Base-by-base conservation (phyloP, 495 filamentous ascomycete genomes). In the Neurospora sp. region DNA sequence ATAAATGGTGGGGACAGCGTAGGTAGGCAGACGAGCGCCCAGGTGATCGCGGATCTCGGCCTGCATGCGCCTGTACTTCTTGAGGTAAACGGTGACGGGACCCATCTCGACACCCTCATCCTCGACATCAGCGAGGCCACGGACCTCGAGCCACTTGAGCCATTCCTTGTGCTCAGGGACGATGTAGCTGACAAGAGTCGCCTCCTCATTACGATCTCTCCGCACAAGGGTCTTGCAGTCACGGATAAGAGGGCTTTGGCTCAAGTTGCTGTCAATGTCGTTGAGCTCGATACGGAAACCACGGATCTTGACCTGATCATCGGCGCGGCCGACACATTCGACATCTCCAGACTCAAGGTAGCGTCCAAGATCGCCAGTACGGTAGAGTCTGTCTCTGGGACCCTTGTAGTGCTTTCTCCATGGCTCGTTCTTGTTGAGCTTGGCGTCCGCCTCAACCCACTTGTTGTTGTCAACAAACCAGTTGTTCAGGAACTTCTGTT, bases 201-300 rank as follows among this genome's bases (percentile, higher is more conserved):
- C 93, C 80, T 99, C 95, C 79, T 98, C 94, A 80, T 94, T 89
- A 75, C 92, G 93, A 80, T 98, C 93, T 82, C 96, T 88, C 73
- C 92, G 85, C 0, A 98, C 90, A 3, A 99, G 82, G 1, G 96
- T 98, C 70, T 94, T 90, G 82, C 93, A 94, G 75, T 99, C 96
- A 20, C 92, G 84, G 7, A 98, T 88, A 5, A 97, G 81, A 6
- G 90, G 90, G 80, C 97, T 90, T 59, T 91, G 88, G 54, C 90
- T 90, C 23, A 98, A 84, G 77, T 94, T 90, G 46, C 88, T 94
- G 79, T 98, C 94, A 73, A 98, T 97, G 71, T 98, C 96, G 74
- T 92, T 92, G 38, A 98, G 90, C 82, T 98, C 95, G 76, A 98
- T 96, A 70, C 95, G 87, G 85, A 98, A 98, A 6, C 95, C 95